These are phyloP conservation scores for Debaryomyces singareniensis DNA, from an alignment of 1,139 yeast genomes.

Conservation along the genomic window DNA sequence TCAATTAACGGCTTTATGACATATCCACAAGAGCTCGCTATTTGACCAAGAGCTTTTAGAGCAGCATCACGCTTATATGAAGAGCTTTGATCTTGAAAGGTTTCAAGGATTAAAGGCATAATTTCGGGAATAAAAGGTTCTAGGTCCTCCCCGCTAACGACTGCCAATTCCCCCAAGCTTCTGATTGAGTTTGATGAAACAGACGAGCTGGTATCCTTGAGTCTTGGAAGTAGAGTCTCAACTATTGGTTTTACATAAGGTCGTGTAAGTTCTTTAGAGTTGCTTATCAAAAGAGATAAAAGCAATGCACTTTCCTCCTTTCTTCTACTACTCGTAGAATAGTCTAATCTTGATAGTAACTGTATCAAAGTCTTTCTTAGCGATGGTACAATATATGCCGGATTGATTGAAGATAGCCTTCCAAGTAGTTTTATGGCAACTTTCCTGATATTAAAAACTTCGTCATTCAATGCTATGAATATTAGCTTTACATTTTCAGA, in stretches of 20 bases:
- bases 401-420: conserved; percentile 76
- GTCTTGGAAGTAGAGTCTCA: conserved; percentile 73
- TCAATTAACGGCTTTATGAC: conserved; percentile 91
- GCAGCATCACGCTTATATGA: conserved; percentile 87
- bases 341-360: conserved; percentile 76
- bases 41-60: conserved; percentile 76
- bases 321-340: conserved; percentile 66
- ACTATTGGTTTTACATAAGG: conserved; percentile 90
- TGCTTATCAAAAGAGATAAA: conserved; percentile 65
- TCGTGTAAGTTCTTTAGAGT: conserved; percentile 72
- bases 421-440: conserved; percentile 81
- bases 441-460: conserved; percentile 73
- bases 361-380: conserved; percentile 82
- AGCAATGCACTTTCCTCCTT: conserved; percentile 85
- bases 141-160: conserved; percentile 85
- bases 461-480: conserved; percentile 90
- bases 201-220: conserved; percentile 64
- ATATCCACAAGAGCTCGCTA: conserved; percentile 87
- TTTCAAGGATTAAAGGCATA: conserved; percentile 83
- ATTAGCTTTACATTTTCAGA: conserved; percentile 82
- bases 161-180: conserved; percentile 87
- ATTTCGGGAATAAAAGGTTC: conserved; percentile 63
- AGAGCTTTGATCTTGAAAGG: conserved; percentile 88
- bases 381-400: conserved; percentile 94
- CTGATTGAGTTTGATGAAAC: conserved; percentile 82